Evolutionary conservation across 148 eudicot species (phyloP).

Genomic region (Hydrangea macrophylla): DNA sequence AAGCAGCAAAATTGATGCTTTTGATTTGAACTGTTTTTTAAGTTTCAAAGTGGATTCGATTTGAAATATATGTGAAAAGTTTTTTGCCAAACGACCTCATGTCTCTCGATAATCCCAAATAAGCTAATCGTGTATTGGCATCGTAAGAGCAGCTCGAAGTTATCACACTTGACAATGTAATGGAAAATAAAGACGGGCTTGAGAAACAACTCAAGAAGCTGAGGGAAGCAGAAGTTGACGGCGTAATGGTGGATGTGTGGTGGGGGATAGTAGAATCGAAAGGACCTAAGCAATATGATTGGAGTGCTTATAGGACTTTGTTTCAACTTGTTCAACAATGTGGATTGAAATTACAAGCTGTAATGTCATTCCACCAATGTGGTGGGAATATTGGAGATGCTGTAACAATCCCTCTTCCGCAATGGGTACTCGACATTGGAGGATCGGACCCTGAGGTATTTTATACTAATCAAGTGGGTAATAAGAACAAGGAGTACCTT

Average conservation of each 20-base stretch:
- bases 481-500: conserved; percentile 55
- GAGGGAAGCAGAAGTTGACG: conserved; percentile 61
- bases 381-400: conserved; percentile 82
- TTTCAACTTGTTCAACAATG: conserved; percentile 52
- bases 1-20: too few species aligned
- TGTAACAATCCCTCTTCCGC: conserved; percentile 65
- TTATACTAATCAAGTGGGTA: conserved; percentile 58
- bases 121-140: too few species aligned
- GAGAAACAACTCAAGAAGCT: conserved; percentile 53
- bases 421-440: conserved; percentile 61
- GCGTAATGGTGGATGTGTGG: conserved; percentile 91
- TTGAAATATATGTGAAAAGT: too few species aligned
- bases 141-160: conserved; percentile 45
- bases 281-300: conserved; percentile 69
- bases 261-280: conserved; percentile 80
- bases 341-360: conserved; percentile 56
- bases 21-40: too few species aligned
- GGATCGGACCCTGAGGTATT: conserved; percentile 60
- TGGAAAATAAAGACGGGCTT: conserved; percentile 36
- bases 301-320: conserved; percentile 66
- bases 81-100: too few species aligned
- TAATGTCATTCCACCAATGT: conserved; percentile 86
- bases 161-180: conserved; percentile 42
- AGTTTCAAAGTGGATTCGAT: too few species aligned
- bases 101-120: too few species aligned